Conservation (phyloP, 257 asterid genomes). For the Salvia rosmarinus region DNA sequence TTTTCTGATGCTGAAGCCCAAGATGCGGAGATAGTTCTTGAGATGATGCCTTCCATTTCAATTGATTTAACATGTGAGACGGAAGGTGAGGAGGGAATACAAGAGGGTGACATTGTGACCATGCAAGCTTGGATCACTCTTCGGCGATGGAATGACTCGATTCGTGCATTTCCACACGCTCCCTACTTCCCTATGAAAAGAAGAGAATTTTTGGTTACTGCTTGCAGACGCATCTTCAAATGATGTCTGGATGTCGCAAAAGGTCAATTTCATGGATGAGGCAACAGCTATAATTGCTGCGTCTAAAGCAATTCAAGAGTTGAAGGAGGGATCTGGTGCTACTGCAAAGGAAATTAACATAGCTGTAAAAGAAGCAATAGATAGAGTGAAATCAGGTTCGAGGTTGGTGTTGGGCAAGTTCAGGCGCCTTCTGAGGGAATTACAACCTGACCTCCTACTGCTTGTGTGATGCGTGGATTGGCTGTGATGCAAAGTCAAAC, state of each 20-base stretch:
- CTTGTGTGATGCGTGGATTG: constrained; percentile 94
- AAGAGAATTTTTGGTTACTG: constrained; percentile 90
- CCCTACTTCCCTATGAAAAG: constrained; percentile 77
- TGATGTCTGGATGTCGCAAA: constrained; percentile 95
- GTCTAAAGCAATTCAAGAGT: constrained; percentile 87
- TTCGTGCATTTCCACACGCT: constrained; percentile 84
- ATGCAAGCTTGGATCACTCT: constrained; percentile 96
- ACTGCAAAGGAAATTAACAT: constrained; percentile 65
- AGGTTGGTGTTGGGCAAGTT: constrained; percentile 73
- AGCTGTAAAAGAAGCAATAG: constrained; percentile 81
- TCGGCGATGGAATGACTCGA: constrained; percentile 62
- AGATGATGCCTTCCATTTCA: constrained; percentile 90
- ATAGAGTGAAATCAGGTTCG: constrained; percentile 56
- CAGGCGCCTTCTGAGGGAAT: constrained; percentile 87
- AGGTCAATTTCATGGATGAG: constrained; percentile 90
- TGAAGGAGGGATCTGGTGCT: constrained; percentile 90
- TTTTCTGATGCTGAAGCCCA: constrained; percentile 70
- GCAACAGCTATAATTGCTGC: constrained; percentile 80
- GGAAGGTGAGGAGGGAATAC: constrained; percentile 98
- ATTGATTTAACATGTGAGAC: constrained; percentile 90
- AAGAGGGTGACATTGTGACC: constrained; percentile 92
- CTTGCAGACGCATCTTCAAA: constrained; percentile 81
- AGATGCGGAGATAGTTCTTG: constrained; percentile 89
- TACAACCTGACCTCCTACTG: constrained; percentile 72
- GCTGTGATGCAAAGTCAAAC: constrained; percentile 78